Conservation (phyloP, 345 rosid genomes). For the Rhodamnia argentea region DNA sequence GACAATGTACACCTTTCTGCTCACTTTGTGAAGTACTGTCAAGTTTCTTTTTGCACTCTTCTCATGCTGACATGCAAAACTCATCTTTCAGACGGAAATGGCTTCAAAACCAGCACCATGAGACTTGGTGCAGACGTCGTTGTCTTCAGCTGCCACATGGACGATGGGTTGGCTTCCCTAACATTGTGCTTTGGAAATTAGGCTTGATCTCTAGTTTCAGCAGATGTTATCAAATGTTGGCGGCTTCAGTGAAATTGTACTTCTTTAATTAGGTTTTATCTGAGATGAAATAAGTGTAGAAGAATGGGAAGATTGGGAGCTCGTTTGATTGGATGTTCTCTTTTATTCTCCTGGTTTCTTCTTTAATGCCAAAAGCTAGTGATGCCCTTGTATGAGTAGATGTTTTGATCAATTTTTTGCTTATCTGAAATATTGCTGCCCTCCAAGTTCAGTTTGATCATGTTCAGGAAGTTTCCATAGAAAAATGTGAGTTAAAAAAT, state of each 20-base stretch:
- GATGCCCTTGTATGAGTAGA: neutral
- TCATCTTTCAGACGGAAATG: slow-evolving; percentile 75
- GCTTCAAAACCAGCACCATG: slow-evolving; percentile 97
- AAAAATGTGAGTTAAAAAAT: neutral
- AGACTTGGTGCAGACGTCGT: slow-evolving; percentile 95
- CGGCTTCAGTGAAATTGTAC: neutral
- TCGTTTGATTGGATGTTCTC: neutral
- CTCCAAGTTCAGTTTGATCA: neutral
- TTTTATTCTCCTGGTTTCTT: neutral
- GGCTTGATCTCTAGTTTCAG: neutral
- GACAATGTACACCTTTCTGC: slow-evolving; percentile 51
- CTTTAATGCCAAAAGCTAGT: neutral
- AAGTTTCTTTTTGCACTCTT: slow-evolving; percentile 5
- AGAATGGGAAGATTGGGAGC: neutral
- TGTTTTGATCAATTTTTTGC: neutral
- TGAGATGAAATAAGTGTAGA: neutral
- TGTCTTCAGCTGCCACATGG: slow-evolving; percentile 66
- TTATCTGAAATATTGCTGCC: neutral
- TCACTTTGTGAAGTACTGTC: neutral
- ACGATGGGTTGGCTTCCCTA: slow-evolving; percentile 47
- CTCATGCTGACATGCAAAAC: slow-evolving; percentile 10
- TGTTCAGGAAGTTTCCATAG: neutral
- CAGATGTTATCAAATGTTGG: neutral
- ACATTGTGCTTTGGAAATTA: neutral
- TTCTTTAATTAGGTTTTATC: neutral